Conservation (phyloP, 768 basidiomycete species). For the Mrakia hoshinonis region DNA sequence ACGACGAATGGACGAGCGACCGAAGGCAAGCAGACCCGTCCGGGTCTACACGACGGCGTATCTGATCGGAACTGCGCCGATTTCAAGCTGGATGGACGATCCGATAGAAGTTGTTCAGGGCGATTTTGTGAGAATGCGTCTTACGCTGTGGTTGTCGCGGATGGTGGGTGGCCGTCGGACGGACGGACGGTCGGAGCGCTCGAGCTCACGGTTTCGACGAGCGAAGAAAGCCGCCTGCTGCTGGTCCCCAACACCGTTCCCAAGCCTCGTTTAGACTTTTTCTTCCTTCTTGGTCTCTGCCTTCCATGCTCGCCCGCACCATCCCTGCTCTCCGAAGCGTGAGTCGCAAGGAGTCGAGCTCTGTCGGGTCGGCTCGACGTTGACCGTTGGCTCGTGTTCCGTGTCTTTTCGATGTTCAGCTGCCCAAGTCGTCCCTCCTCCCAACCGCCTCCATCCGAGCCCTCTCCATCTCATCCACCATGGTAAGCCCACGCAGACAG, state of each 20-base stretch:
- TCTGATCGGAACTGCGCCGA: too few species aligned
- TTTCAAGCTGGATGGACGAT: too few species aligned
- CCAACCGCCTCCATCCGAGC: constrained; percentile 9
- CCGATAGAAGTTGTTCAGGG: too few species aligned
- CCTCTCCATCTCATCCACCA: constrained; percentile 15
- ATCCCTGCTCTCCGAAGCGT: constrained; percentile 10
- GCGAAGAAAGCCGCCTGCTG: background rate
- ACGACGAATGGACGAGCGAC: too few species aligned
- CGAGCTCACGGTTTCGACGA: too few species aligned
- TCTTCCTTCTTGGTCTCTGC: background rate
- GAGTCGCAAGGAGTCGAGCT: background rate
- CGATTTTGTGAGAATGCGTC: too few species aligned
- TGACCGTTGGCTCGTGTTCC: background rate
- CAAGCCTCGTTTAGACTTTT: background rate
- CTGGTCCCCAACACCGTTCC: background rate
- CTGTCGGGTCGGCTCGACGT: background rate
- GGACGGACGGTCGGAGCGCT: too few species aligned
- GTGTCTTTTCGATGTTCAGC: background rate
- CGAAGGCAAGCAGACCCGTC: too few species aligned
- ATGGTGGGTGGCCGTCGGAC: too few species aligned
- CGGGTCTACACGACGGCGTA: too few species aligned
- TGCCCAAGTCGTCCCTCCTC: constrained; percentile 4
- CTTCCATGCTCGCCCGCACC: constrained; percentile 1
- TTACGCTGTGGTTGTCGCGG: too few species aligned
- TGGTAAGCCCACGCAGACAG: background rate